Evolutionary conservation across 192 early-diverging fungal species (phyloP), one percentile per base, ranked within the genome.

Genomic region (Coemansia sp.): DNA sequence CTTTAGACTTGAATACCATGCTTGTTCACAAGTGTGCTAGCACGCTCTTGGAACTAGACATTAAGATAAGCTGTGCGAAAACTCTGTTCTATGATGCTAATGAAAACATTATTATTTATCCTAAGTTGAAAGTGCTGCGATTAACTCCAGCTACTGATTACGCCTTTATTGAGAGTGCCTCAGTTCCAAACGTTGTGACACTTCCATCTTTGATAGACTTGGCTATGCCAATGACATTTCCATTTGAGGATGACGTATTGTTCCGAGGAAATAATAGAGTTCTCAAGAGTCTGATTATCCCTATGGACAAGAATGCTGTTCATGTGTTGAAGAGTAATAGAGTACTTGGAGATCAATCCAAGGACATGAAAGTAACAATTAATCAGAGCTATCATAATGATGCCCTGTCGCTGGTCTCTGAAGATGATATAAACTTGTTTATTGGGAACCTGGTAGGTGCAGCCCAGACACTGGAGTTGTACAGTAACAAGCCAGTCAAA

Each of bases 381-480:
- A 97, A 96, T 95, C 97, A 95, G 3, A 93, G 93, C 70, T 99
- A 99, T 12, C 90, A 90, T 70, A 90, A 90, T 4, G 88, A 88
- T 61, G 97, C 98, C 12, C 98, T 94, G 1, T 98, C 98, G 16
- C 16, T 44, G 5, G 68, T 94, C 90, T 52, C 85, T 87, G 29
- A 99, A 6, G 34, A 36, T 7, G 34, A 36, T 36, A 36, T 36
- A 36, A 36, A 36, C 34, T 6, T 4, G 34, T 84, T 98, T 98
- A 65, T 96, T 93, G 13, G 96, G 92, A 80, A 44, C 16, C 16
- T 44, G 16, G 43, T 11, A 11, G 43, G 43, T 44, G 10, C 43
- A 15, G 43, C 43, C 16, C 43, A 44, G 16, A 44, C 10, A 16
- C n/a, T 24, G 20, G 8, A 8, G n/a, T 20, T 24, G 18, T n/a